Conservation (phyloP, 768 basidiomycete genomes). For the Dictyophora rubrovolvata region DNA sequence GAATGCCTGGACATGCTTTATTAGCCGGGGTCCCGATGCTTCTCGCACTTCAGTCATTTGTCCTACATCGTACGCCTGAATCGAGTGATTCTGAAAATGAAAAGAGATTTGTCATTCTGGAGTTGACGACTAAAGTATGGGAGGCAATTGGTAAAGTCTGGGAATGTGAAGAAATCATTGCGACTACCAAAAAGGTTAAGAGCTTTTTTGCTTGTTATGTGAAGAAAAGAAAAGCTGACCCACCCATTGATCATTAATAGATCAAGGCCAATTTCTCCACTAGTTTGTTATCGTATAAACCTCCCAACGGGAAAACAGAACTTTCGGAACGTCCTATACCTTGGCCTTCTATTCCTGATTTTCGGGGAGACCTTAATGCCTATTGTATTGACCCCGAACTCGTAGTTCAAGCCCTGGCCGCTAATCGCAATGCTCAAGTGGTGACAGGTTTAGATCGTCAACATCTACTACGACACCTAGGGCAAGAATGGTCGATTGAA, state of each 20-base stretch:
- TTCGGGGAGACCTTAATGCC: not conserved
- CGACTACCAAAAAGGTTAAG: conserved; percentile 47
- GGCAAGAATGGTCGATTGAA: conserved; percentile 62
- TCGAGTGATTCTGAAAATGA: conserved; percentile 19
- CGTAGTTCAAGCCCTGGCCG: conserved; percentile 47
- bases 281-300: not conserved
- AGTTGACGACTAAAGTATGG: conserved; percentile 59
- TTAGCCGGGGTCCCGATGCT: conserved; percentile 81
- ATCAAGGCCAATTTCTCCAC: not conserved
- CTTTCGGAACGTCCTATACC: conserved; percentile 34
- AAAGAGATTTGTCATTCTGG: conserved; percentile 47
- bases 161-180: conserved; percentile 46
- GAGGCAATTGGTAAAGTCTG: conserved; percentile 58
- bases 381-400: conserved; percentile 36
- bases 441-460: conserved; percentile 55
- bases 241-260: not conserved
- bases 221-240: not conserved
- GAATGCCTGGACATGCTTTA: conserved; percentile 65
- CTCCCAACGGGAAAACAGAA: not conserved
- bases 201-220: not conserved
- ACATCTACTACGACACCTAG: conserved; percentile 42
- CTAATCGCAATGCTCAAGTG: conserved; percentile 44
- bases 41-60: conserved; percentile 53
- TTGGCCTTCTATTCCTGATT: conserved; percentile 26
- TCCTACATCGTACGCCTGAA: conserved; percentile 26